These are phyloP conservation scores for Raddia guianensis DNA, from an alignment of 176 grass and related monocot species.

Conservation along the genomic window DNA sequence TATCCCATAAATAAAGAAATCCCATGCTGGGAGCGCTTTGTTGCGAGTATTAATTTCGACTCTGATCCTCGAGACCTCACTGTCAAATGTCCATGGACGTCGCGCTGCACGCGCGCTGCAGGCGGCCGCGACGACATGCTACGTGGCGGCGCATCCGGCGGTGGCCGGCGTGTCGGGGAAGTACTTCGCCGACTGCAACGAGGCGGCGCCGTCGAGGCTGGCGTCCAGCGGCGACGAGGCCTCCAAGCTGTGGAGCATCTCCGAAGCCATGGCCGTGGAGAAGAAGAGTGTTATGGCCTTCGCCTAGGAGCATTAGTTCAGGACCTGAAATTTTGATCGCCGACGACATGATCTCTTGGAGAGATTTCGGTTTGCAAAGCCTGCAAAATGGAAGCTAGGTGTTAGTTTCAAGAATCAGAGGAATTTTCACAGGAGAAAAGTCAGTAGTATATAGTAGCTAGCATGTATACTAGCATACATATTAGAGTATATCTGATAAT, in stretches of 20 bases:
- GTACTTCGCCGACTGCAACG: constrained; percentile 98
- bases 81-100: too few relatives aligned
- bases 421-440: constrained; percentile 16
- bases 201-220: constrained; percentile 68
- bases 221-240: constrained; percentile 64
- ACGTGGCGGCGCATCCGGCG: constrained; percentile 72
- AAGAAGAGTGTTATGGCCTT: constrained; percentile 38
- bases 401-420: constrained; percentile 19
- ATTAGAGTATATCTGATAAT: constrained; percentile 21
- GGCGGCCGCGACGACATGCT: constrained; percentile 88
- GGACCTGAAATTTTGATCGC: constrained; percentile 41
- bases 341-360: not conserved
- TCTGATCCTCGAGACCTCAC: not conserved
- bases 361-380: not conserved
- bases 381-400: not conserved
- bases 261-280: constrained; percentile 54
- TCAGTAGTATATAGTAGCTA: not conserved
- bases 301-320: constrained; percentile 17
- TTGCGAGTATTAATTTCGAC: not conserved
- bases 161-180: constrained; percentile 66
- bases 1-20: too few relatives aligned
- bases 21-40: not conserved
- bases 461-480: not conserved
- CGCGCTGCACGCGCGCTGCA: not conserved
- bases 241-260: constrained; percentile 70